Evolutionary conservation across 2,329 filamentous ascomycete species (phyloP).

Genomic region (Bipolaris victoriae): DNA sequence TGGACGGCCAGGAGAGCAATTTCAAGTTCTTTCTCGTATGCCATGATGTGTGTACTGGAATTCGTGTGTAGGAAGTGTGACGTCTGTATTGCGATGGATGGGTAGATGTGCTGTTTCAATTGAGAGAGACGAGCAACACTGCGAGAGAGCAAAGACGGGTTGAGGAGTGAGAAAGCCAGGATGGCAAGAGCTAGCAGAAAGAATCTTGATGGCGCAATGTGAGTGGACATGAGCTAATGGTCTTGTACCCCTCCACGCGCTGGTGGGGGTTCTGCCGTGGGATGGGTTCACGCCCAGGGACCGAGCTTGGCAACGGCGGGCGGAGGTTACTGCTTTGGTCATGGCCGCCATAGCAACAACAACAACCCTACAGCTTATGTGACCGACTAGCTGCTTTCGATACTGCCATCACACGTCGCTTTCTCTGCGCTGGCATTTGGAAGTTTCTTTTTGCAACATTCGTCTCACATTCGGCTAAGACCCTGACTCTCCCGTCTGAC

Average conservation of each 20-base stretch:
- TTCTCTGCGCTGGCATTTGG: neutral
- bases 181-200: constrained; percentile 41
- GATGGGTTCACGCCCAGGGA: constrained; percentile 16
- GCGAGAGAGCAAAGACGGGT: constrained; percentile 37
- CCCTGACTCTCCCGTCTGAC: neutral
- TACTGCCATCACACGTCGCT: neutral
- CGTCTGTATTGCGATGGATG: constrained; percentile 29
- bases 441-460: neutral
- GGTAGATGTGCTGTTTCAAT: constrained; percentile 40
- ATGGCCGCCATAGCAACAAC: constrained; percentile 28
- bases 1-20: constrained; percentile 89
- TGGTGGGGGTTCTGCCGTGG: constrained; percentile 22
- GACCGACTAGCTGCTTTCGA: neutral
- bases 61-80: constrained; percentile 16
- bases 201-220: constrained; percentile 36
- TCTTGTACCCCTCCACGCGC: constrained; percentile 21
- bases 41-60: constrained; percentile 41
- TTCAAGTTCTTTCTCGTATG: constrained; percentile 77
- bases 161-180: constrained; percentile 42
- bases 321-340: constrained; percentile 30
- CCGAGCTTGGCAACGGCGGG: constrained; percentile 19
- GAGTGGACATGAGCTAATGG: constrained; percentile 32
- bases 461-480: neutral
- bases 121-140: constrained; percentile 38
- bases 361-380: constrained; percentile 7